Evolutionary conservation across 1,284 basidiomycete species (phyloP).

Genomic region (Calocybe gambosa): DNA sequence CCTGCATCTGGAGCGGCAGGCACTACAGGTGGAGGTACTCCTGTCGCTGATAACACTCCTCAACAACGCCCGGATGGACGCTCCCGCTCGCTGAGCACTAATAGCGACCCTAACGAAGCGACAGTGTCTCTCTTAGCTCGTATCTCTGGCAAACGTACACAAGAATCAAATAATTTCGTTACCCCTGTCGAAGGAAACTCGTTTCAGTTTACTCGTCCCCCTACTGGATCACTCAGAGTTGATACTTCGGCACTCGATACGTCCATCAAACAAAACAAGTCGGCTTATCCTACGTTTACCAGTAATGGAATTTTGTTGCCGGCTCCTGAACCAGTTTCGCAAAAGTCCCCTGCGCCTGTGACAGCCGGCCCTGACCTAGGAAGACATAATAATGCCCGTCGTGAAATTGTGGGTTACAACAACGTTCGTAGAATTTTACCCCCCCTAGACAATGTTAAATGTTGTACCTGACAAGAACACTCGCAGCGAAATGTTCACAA

Average conservation of each 20-base stretch:
- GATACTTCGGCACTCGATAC: slow-evolving; percentile 64
- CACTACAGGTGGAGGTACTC: slow-evolving; percentile 27
- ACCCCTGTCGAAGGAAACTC: slow-evolving; percentile 40
- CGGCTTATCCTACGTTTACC: slow-evolving; percentile 71
- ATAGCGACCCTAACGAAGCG: slow-evolving; percentile 71
- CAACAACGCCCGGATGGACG: slow-evolving; percentile 50
- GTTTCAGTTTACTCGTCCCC: slow-evolving; percentile 56
- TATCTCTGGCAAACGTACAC: slow-evolving; percentile 60
- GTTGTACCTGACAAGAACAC: slow-evolving; percentile 1
- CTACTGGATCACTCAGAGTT: slow-evolving; percentile 60
- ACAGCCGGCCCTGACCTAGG: slow-evolving; percentile 80
- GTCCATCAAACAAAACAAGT: slow-evolving; percentile 67
- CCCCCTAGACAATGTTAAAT: not conserved
- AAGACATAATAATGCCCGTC: slow-evolving; percentile 57
- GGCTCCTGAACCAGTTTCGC: slow-evolving; percentile 49
- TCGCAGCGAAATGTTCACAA: slow-evolving; percentile 41
- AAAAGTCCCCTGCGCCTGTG: slow-evolving; percentile 70
- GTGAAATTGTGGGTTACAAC: slow-evolving; percentile 66
- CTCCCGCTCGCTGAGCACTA: slow-evolving; percentile 61
- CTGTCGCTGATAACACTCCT: slow-evolving; percentile 44
- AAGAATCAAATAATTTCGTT: slow-evolving; percentile 34
- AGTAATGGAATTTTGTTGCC: slow-evolving; percentile 66
- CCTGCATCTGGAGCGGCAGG: slow-evolving; percentile 48
- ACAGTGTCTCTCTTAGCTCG: slow-evolving; percentile 68
- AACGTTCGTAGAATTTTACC: slow-evolving; percentile 39